A percentile compares a stretch with the other conserved stretches of the same genome.
These are phyloP conservation scores for Kondoa malvinella DNA, from an alignment of 768 basidiomycete species.

Conservation along the genomic window DNA sequence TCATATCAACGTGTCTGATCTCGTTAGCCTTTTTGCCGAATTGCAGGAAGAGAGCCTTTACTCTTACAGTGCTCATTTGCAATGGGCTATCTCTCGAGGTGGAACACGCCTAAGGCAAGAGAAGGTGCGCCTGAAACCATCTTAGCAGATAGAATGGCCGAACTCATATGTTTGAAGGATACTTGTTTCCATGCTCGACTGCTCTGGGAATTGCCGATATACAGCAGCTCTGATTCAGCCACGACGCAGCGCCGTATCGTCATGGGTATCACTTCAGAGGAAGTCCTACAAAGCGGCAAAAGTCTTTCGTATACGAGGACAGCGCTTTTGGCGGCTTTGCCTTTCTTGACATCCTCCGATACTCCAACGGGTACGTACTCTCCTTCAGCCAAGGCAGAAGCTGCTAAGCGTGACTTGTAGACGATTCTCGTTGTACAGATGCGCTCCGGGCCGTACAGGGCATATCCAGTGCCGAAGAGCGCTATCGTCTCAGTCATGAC, in stretches of 20 bases:
- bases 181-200: not conserved
- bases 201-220: not conserved
- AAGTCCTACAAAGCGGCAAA: not conserved
- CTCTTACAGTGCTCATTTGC: not conserved
- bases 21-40: not conserved
- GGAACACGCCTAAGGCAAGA: not conserved
- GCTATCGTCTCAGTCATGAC: not conserved
- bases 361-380: too few species aligned
- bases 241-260: not conserved
- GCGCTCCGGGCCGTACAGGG: too few species aligned
- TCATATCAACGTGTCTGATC: not conserved
- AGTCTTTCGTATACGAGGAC: not conserved
- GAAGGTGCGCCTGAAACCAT: not conserved
- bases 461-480: not conserved
- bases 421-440: not conserved
- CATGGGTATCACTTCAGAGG: not conserved
- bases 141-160: not conserved
- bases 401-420: not conserved
- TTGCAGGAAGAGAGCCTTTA: not conserved
- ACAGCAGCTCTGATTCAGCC: not conserved
- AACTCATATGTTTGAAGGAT: not conserved
- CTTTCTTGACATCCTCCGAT: too few species aligned
- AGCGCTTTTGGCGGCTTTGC: not conserved
- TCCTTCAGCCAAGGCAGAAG: not conserved
- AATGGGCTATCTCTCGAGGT: not conserved